phyloP scores from a whole-genome alignment of 2,329 filamentous ascomycete species.

The Colletotrichum neosansevieriae region DNA sequence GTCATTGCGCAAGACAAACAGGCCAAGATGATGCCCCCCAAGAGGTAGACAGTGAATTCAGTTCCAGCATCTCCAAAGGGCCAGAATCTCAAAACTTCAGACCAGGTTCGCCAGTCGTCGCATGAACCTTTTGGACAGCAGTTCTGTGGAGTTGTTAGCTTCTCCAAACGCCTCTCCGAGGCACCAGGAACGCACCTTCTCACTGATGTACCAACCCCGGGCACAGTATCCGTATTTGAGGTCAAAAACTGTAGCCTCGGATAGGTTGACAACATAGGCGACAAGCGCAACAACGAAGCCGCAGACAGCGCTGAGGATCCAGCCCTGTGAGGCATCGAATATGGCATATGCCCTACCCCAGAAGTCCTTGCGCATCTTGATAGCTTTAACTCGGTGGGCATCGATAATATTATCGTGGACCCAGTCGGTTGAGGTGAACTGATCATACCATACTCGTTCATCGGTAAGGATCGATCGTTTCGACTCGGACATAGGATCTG shows the following conservation, averaged over 20 bases:
- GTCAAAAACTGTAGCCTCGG: slow-evolving; percentile 88
- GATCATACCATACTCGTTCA: slow-evolving; percentile 97
- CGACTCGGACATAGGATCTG: slow-evolving; percentile 71
- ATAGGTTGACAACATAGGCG: slow-evolving; percentile 90
- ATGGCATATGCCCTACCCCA: slow-evolving; percentile 81
- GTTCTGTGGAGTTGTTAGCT: slow-evolving; percentile 50
- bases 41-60: slow-evolving; percentile 83
- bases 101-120: slow-evolving; percentile 69
- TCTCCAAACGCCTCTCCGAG: slow-evolving; percentile 5
- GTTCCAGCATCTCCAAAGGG: slow-evolving; percentile 68
- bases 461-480: slow-evolving; percentile 78
- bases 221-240: slow-evolving; percentile 90
- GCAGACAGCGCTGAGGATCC: slow-evolving; percentile 92
- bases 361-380: slow-evolving; percentile 85
- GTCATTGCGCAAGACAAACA: slow-evolving; percentile 82
- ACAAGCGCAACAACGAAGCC: slow-evolving; percentile 86
- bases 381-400: slow-evolving; percentile 86
- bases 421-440: slow-evolving; percentile 98
- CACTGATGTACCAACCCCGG: slow-evolving; percentile 77
- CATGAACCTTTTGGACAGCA: slow-evolving; percentile 67
- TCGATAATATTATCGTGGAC: slow-evolving; percentile 97
- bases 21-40: slow-evolving; percentile 78
- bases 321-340: slow-evolving; percentile 91
- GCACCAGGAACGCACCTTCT: slow-evolving; percentile 63
- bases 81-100: slow-evolving; percentile 59